phyloP scores from a whole-genome alignment of 257 asterid species.

The Mitragyna speciosa region DNA sequence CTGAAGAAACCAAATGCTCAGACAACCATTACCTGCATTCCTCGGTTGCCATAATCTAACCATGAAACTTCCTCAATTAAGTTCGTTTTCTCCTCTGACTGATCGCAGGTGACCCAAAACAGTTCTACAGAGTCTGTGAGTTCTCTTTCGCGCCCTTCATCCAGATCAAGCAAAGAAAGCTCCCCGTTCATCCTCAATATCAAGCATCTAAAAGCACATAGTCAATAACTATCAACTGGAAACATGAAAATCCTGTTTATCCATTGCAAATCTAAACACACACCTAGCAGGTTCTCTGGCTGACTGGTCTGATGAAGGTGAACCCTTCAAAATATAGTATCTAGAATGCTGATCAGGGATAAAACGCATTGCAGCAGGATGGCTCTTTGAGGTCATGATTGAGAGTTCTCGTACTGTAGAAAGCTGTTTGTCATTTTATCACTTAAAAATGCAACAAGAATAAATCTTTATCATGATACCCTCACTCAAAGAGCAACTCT shows the following conservation, averaged over 20 bases:
- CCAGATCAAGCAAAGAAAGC: constrained; percentile 96
- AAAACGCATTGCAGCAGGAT: constrained; percentile 94
- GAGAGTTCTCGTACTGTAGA: constrained; percentile 99
- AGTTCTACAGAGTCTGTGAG: constrained; percentile 94
- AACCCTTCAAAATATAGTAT: constrained; percentile 46
- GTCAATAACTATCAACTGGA: constrained; percentile 25
- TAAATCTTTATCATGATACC: constrained; percentile 29
- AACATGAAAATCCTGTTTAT: constrained; percentile 16
- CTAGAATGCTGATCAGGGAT: constrained; percentile 86
- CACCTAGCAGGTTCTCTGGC: constrained; percentile 83
- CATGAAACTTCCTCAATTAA: constrained; percentile 98
- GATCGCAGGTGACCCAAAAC: constrained; percentile 99
- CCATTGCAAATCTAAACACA: constrained; percentile 28
- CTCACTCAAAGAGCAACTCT: constrained; percentile 29
- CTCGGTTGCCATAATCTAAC: constrained; percentile 97
- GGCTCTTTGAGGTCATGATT: constrained; percentile 98
- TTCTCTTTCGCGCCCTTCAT: constrained; percentile 95
- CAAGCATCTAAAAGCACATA: constrained; percentile 63
- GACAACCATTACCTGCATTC: constrained; percentile 89
- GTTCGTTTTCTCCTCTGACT: constrained; percentile 85
- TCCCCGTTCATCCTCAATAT: constrained; percentile 92
- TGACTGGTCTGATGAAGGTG: constrained; percentile 54
- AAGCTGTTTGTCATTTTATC: constrained; percentile 99
- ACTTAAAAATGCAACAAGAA: constrained; percentile 74
- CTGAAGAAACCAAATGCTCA: constrained; percentile 16